Conservation (phyloP, 768 basidiomycete genomes). For the Dacryopinax spathularia region DNA sequence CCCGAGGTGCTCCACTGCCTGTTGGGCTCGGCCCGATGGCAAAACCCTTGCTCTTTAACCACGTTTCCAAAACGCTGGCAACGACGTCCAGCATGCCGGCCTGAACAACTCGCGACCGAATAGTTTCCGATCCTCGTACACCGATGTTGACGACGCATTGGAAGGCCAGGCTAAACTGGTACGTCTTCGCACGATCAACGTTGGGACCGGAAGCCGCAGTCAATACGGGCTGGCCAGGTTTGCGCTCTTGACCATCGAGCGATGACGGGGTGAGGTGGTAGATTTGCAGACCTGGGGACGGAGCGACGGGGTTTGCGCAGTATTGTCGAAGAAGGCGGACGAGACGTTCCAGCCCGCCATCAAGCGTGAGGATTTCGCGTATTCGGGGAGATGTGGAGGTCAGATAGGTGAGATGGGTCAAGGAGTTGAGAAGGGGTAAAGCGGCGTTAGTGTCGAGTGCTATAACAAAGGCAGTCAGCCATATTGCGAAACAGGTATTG, state of each 20-base stretch:
- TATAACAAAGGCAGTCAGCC: slow-evolving; percentile 10
- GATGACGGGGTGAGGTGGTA: background rate
- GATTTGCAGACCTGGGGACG: background rate
- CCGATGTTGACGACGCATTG: slow-evolving; percentile 97
- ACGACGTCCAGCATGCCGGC: slow-evolving; percentile 89
- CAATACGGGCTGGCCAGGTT: background rate
- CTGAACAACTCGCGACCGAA: slow-evolving; percentile 83
- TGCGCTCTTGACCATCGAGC: slow-evolving; percentile 19
- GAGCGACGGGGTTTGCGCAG: slow-evolving; percentile 47
- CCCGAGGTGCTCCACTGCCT: slow-evolving; percentile 57
- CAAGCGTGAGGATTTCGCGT: slow-evolving; percentile 95
- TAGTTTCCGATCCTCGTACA: slow-evolving; percentile 83
- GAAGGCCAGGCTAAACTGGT: slow-evolving; percentile 84
- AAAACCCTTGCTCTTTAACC: slow-evolving; percentile 79
- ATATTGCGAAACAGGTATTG: background rate
- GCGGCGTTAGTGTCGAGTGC: slow-evolving; percentile 43
- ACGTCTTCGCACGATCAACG: slow-evolving; percentile 73
- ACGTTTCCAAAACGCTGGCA: slow-evolving; percentile 83
- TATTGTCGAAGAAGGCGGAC: slow-evolving; percentile 84
- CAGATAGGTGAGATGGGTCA: slow-evolving; percentile 89
- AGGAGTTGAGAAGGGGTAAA: slow-evolving; percentile 75
- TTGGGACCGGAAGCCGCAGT: slow-evolving; percentile 5
- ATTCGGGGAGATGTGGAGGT: slow-evolving; percentile 95
- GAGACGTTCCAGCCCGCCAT: slow-evolving; percentile 91
- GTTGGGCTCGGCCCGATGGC: slow-evolving; percentile 68